Conservation (phyloP, 306 rosid genomes). For the Vigna trinervia region DNA sequence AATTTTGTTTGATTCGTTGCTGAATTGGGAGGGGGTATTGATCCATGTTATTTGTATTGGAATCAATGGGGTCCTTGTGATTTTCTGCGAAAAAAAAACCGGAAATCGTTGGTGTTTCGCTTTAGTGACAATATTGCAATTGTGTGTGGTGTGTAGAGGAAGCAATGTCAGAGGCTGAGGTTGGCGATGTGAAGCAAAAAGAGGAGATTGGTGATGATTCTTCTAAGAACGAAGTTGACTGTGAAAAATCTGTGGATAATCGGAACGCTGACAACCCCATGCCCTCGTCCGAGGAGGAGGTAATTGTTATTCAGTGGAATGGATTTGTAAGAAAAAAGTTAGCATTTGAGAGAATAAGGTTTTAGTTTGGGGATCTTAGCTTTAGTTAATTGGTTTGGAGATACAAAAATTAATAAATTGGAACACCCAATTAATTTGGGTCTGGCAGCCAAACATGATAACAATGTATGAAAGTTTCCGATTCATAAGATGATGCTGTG, state of each 20-base stretch:
- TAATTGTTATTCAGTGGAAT: slow-evolving; percentile 21
- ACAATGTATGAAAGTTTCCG: neutral
- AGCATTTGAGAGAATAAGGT: neutral
- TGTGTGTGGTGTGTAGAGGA: slow-evolving; percentile 25
- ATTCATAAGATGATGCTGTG: neutral
- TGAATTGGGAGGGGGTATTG: slow-evolving; percentile 22
- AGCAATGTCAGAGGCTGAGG: slow-evolving; percentile 63
- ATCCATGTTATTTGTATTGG: slow-evolving; percentile 34
- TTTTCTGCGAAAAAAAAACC: neutral
- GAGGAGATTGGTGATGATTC: slow-evolving; percentile 53
- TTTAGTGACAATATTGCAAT: slow-evolving; percentile 27
- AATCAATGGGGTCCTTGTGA: neutral
- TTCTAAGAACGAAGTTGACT: slow-evolving; percentile 51
- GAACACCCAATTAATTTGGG: neutral
- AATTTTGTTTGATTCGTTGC: neutral
- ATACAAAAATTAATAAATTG: neutral
- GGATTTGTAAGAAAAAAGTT: neutral
- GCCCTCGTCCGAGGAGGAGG: slow-evolving; percentile 87
- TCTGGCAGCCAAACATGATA: neutral
- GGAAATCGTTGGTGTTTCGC: neutral
- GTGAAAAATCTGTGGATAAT: slow-evolving; percentile 56
- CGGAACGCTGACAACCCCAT: slow-evolving; percentile 55
- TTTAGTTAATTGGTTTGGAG: slow-evolving; percentile 8
- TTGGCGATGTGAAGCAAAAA: slow-evolving; percentile 63
- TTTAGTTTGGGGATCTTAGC: neutral